These are phyloP conservation scores for Podaxis rugospora DNA, from an alignment of 768 basidiomycete genomes.

Conservation along the genomic window DNA sequence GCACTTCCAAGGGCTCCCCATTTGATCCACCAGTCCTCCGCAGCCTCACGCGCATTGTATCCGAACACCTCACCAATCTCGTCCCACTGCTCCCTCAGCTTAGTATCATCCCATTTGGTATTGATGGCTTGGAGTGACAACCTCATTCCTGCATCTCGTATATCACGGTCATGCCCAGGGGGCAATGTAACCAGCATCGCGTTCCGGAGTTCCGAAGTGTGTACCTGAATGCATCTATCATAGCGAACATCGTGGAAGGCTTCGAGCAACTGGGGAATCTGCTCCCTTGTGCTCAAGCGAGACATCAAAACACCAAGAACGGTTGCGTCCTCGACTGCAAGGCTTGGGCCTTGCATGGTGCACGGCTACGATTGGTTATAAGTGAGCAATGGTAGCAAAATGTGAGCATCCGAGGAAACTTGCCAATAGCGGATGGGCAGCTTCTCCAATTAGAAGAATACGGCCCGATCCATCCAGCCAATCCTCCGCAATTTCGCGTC, in stretches of 20 bases:
- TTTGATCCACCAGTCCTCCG: conserved; percentile 57
- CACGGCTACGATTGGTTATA: conserved; percentile 32
- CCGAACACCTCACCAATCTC: conserved; percentile 42
- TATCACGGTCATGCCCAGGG: conserved; percentile 35
- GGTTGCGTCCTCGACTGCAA: conserved; percentile 56
- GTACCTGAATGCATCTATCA: conserved; percentile 37
- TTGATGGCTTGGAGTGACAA: conserved; percentile 15
- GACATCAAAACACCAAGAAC: conserved; percentile 51
- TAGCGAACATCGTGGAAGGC: conserved; percentile 52
- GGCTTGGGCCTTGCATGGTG: conserved; percentile 39
- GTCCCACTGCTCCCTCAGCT: conserved; percentile 42
- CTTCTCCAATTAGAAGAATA: conserved; percentile 48
- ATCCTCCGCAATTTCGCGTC: conserved; percentile 32
- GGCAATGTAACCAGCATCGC: conserved; percentile 37
- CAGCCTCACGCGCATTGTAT: conserved; percentile 47
- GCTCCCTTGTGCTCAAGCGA: conserved; percentile 35
- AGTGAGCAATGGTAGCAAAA: conserved; percentile 1
- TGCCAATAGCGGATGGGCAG: conserved; percentile 51
- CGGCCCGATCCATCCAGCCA: conserved; percentile 47
- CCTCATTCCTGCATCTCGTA: conserved; percentile 35
- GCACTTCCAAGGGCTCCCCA: conserved; percentile 41
- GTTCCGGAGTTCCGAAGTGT: conserved; percentile 39
- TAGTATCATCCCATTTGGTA: conserved; percentile 34
- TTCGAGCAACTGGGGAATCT: conserved; percentile 42
- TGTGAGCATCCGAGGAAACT: conserved; percentile 13